A percentile compares a stretch with the other conserved stretches of the same genome.
These are phyloP conservation scores for Dactylellina haptotyla DNA, from an alignment of 2,329 filamentous ascomycete species.

Conservation along the genomic window DNA sequence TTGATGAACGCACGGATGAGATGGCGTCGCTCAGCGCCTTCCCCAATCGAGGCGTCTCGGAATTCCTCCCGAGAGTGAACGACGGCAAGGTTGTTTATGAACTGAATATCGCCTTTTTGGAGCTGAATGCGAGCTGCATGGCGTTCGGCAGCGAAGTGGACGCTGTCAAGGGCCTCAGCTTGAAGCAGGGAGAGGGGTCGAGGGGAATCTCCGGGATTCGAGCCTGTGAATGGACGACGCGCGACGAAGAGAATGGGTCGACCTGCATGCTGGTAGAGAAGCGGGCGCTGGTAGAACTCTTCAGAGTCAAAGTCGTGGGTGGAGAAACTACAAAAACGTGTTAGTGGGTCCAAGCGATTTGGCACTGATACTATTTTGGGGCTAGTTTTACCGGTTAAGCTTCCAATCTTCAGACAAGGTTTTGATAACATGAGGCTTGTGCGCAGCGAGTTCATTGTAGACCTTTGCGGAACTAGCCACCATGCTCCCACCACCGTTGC, in stretches of 20 bases:
- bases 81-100: conserved; percentile 65
- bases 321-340: conserved; percentile 23
- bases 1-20: conserved; percentile 64
- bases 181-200: conserved; percentile 66
- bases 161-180: conserved; percentile 64
- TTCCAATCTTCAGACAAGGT: conserved; percentile 66
- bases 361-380: not conserved
- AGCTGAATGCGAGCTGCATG: conserved; percentile 61
- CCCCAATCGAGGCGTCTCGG: conserved; percentile 57
- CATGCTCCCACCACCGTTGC: conserved; percentile 67
- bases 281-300: conserved; percentile 63
- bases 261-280: conserved; percentile 68
- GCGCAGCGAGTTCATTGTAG: conserved; percentile 68
- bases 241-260: conserved; percentile 71
- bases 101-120: conserved; percentile 63
- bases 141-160: conserved; percentile 63
- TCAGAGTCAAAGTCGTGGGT: conserved; percentile 48
- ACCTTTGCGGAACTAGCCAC: conserved; percentile 67
- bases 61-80: conserved; percentile 65
- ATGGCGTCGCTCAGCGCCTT: conserved; percentile 60
- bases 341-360: conserved; percentile 1
- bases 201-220: conserved; percentile 66
- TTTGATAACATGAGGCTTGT: conserved; percentile 67
- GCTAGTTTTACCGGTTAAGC: conserved; percentile 63
- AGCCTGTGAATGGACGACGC: conserved; percentile 70